Conservation (phyloP, 352 stramenopile species). For the Phytophthora litchii region DNA sequence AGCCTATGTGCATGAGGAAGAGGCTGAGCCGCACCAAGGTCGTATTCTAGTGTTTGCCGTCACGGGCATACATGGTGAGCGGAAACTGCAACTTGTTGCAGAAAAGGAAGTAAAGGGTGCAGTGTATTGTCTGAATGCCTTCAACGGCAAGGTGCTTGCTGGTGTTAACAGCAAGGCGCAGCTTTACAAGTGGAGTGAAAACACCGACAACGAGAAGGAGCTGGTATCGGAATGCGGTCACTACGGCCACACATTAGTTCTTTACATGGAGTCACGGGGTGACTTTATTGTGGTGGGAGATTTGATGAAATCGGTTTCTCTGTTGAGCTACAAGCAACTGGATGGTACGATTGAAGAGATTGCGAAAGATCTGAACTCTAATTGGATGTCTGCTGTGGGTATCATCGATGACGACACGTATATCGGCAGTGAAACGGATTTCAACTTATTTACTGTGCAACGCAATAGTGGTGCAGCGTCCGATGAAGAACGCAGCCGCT, state of each 20-base stretch:
- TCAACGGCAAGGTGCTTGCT: constrained; percentile 93
- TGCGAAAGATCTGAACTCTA: constrained; percentile 95
- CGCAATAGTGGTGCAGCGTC: constrained; percentile 92
- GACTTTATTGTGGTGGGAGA: constrained; percentile 97
- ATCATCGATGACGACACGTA: constrained; percentile 96
- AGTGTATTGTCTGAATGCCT: constrained; percentile 95
- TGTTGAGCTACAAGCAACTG: constrained; percentile 94
- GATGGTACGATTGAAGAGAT: constrained; percentile 95
- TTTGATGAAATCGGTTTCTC: constrained; percentile 96
- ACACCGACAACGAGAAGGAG: constrained; percentile 90
- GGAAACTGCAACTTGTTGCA: constrained; percentile 89
- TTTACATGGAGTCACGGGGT: constrained; percentile 94
- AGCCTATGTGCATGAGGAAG: constrained; percentile 94
- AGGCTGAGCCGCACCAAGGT: constrained; percentile 95
- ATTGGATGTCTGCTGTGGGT: constrained; percentile 95
- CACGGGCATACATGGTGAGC: constrained; percentile 76
- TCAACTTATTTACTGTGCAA: constrained; percentile 95
- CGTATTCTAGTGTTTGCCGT: constrained; percentile 95
- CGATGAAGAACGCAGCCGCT: constrained; percentile 92
- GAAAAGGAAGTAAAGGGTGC: constrained; percentile 95
- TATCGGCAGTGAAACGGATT: constrained; percentile 94
- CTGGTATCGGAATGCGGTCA: constrained; percentile 93
- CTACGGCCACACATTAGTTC: constrained; percentile 94
- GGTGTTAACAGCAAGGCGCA: constrained; percentile 96
- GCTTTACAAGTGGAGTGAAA: constrained; percentile 92